Base-by-base conservation (phyloP, 371 early-diverging fungal genomes). In the Apophysomyces ossiformis region DNA sequence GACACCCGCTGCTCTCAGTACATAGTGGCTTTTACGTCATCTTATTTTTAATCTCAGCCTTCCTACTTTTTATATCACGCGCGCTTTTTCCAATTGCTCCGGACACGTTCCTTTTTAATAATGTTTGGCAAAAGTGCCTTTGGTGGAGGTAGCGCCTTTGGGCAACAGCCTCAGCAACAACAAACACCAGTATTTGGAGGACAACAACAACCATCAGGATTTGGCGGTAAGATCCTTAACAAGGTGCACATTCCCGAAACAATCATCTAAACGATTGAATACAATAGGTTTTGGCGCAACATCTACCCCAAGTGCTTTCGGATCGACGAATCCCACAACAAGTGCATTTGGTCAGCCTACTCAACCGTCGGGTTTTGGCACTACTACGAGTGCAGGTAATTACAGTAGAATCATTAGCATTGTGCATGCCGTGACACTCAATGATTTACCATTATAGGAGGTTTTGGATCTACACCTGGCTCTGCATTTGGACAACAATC, bases 261-360 rank as follows among this genome's bases (percentile, higher is more conserved):
- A n/a, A 39, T 54, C 47, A n/a, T 26, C 45, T 58, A 46, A 54
- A 47, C 13, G 15, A 43, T 45, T 54, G 2, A 61, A 59, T 36
- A 63, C 35, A 45, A 63, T 70, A 81, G 88, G 83, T 7, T 79
- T 86, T 65, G 87, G 85, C 18, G 68, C 84, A 16, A 62, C 78
- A 11, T 60, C 81, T 7, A 67, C 81, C 36, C 64, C 81, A 15
- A 72, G 75, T n/a, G 68, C 69, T 36, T 81, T 83, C 66, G 85
- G 82, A 26, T 70, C 70, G n/a, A 45, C 67, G 6, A 41, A 47
- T 37, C 37, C 78, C 16, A 65, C 74, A 11, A 61, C 78, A 2
- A 63, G 79, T 46, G 85, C 86, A 21, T 86, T 86, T 65, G 86
- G 88, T 50, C 83, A 82, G 46, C 76, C 82, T 59, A 69, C 80